Evolutionary conservation across 192 early-diverging fungal species (phyloP).

Genomic region (Backusella sp.): DNA sequence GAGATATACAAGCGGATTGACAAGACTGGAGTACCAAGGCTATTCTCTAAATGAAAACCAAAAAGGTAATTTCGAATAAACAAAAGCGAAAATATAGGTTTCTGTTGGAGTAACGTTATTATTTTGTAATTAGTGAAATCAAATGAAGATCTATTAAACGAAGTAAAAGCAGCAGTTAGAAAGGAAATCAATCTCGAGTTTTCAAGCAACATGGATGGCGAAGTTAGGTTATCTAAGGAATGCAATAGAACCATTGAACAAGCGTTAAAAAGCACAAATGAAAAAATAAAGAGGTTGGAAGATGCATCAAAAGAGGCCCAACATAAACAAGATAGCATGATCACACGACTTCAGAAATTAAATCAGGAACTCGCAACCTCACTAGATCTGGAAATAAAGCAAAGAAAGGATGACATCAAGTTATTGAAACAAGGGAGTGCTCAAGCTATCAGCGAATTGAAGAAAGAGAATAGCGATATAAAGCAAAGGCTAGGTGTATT

Average conservation of each 20-base stretch:
- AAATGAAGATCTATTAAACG: background rate
- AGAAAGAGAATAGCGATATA: no score
- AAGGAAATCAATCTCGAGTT: background rate
- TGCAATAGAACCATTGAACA: background rate
- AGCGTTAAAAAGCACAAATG: background rate
- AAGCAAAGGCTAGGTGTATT: background rate
- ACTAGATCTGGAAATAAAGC: background rate
- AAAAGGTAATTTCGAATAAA: background rate
- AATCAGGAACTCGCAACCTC: background rate
- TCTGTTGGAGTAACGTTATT: background rate
- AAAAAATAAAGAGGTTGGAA: background rate
- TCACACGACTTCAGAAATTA: background rate
- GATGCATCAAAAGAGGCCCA: background rate
- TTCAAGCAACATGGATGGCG: background rate
- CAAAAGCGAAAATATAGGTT: background rate
- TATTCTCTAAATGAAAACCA: background rate
- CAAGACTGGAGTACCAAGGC: background rate
- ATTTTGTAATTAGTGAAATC: background rate
- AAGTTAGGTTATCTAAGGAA: background rate
- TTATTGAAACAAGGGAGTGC: no score
- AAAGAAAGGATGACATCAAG: background rate
- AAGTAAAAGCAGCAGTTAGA: background rate
- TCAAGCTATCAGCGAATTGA: background rate
- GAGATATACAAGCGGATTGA: background rate
- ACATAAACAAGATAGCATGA: background rate